Evolutionary conservation across 805 yeast species (phyloP), one percentile per base, ranked within the genome.

Genomic region (Zygosaccharomyces rouxii): DNA sequence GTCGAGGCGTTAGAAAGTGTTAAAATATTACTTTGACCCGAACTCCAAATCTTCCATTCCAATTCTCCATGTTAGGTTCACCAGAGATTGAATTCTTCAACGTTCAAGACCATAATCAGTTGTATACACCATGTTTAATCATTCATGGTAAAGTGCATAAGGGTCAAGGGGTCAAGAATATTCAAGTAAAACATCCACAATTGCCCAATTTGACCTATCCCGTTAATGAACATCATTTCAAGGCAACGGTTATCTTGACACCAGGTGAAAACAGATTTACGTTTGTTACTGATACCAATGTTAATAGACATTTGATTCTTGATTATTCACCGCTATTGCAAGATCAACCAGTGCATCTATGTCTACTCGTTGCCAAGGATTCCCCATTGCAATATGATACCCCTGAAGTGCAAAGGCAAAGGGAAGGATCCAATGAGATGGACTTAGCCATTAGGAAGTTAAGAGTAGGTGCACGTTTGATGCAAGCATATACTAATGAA

Each of bases 401-500:
- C 54, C 89, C 95, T 0, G 50, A 48, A 31, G 42, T 62, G 2
- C 73, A 76, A 54, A 75, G 72, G 45, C 53, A 58, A 5, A 55
- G 62, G 19, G 64, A 72, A 28, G 94, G 86, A 55, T 84, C 83
- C 2, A 82, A 86, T 52, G 79, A 74, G 11, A 56, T 90, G 19
- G 81, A 81, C n/a, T 63, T 82, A 4, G 96, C 96, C 1, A 70
- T 86, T 16, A 73, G 71, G 54, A 88, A 88, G 62, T 63, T 92
- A 54, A 79, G 94, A 57, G 79, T 89, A 51, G 96, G 87, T 3
- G 95, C 86, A 4, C 75, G 96, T 56, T 66, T 90, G 66, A 87
- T 88, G 95, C 92, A 88, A 58, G 95, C 96, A 0, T 89, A 78
- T 65, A 90, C 97, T 0, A 82, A 81, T 57, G 97, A 90, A 56